phyloP scores from a whole-genome alignment of 2,329 filamentous ascomycete species.

The Septoria linicola region DNA sequence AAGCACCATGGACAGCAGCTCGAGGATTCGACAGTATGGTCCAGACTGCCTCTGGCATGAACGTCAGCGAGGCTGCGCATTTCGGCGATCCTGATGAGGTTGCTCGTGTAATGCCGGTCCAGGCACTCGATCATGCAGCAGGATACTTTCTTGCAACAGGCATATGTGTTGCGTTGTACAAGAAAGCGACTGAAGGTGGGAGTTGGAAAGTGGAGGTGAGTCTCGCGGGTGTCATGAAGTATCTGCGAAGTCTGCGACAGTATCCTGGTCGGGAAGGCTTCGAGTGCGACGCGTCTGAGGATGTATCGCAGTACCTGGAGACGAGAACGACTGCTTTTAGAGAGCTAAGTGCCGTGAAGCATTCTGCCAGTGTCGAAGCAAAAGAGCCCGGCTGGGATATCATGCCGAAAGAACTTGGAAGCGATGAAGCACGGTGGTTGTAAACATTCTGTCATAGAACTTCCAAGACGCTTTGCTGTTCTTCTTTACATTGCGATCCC shows the following conservation, averaged over 20 bases:
- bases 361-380: slow-evolving; percentile 51
- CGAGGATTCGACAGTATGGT: slow-evolving; percentile 58
- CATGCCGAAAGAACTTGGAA: slow-evolving; percentile 54
- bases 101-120: slow-evolving; percentile 46
- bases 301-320: slow-evolving; percentile 42
- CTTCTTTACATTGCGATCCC: too few relatives aligned
- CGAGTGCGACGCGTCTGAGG: slow-evolving; percentile 16
- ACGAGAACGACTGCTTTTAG: slow-evolving; percentile 49
- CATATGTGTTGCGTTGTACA: slow-evolving; percentile 53
- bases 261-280: slow-evolving; percentile 49
- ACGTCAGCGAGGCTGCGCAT: slow-evolving; percentile 55
- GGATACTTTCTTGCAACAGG: slow-evolving; percentile 58
- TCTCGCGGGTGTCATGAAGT: slow-evolving; percentile 57
- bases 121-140: slow-evolving; percentile 57
- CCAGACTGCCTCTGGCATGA: slow-evolving; percentile 58
- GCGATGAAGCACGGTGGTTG: slow-evolving; percentile 48
- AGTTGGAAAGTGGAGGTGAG: slow-evolving; percentile 57
- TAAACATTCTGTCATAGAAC: background rate
- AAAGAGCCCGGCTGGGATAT: slow-evolving; percentile 50
- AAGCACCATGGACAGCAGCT: slow-evolving; percentile 48
- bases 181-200: slow-evolving; percentile 46
- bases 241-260: slow-evolving; percentile 56
- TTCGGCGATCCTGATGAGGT: slow-evolving; percentile 42
- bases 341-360: slow-evolving; percentile 48
- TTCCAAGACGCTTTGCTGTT: background rate